phyloP scores from a whole-genome alignment of 441 rosid genomes.

The Sinapis alba region DNA sequence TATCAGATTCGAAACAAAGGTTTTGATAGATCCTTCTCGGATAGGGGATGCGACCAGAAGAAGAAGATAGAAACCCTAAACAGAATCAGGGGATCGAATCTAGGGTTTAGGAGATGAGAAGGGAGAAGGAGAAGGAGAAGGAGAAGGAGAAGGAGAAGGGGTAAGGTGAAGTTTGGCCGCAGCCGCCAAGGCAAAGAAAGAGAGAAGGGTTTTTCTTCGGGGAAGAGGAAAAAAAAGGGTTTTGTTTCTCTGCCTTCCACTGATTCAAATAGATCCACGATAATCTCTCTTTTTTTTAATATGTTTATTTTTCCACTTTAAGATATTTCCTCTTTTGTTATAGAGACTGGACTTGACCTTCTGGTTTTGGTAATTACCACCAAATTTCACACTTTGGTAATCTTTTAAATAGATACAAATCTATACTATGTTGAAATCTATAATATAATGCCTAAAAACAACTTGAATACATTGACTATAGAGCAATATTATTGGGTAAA shows the following conservation, averaged over 20 bases:
- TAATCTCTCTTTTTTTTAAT: not conserved
- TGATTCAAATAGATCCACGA: slow-evolving; percentile 75
- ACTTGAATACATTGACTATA: not conserved
- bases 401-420: slow-evolving; percentile 12
- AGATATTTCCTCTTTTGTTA: slow-evolving; percentile 38
- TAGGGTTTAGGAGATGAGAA: slow-evolving; percentile 40
- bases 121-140: not conserved
- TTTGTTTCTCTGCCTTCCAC: slow-evolving; percentile 40
- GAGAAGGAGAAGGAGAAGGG: slow-evolving; percentile 7
- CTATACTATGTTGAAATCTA: not conserved
- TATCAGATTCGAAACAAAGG: not conserved
- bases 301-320: slow-evolving; percentile 24
- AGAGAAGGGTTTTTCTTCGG: slow-evolving; percentile 49
- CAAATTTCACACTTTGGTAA: not conserved
- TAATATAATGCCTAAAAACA: not conserved
- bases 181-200: slow-evolving; percentile 52
- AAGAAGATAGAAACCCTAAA: slow-evolving; percentile 44
- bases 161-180: slow-evolving; percentile 29
- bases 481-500: not conserved
- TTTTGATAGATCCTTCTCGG: slow-evolving; percentile 43
- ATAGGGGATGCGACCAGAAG: slow-evolving; percentile 35
- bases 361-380: slow-evolving; percentile 8
- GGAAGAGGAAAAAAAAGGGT: slow-evolving; percentile 51
- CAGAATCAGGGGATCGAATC: slow-evolving; percentile 37
- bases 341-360: slow-evolving; percentile 1